These are phyloP conservation scores for Russula brevipes DNA, from an alignment of 768 basidiomycete genomes.

Conservation along the genomic window DNA sequence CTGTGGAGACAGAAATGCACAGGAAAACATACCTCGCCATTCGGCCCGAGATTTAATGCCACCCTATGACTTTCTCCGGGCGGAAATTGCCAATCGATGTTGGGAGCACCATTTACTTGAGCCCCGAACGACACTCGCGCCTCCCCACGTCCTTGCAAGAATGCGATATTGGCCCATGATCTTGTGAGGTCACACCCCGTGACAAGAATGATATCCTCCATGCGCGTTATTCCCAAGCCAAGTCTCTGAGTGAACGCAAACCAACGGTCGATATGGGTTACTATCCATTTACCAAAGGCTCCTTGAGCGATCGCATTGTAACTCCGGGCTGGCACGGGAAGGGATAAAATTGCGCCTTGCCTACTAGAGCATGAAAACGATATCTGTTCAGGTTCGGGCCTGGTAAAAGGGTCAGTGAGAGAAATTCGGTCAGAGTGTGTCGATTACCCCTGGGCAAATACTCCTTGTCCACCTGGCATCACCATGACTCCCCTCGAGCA, in stretches of 20 bases:
- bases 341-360: background rate
- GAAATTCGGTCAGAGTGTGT: background rate
- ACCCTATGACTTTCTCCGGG: background rate
- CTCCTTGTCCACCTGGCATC: background rate
- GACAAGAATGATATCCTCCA: conserved; percentile 3
- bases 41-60: background rate
- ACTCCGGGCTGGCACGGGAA: background rate
- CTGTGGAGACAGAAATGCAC: background rate
- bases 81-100: background rate
- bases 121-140: background rate
- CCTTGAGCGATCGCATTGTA: background rate
- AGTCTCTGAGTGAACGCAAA: background rate
- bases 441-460: background rate
- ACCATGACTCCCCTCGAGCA: background rate
- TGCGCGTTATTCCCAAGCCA: background rate
- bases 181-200: conserved; percentile 1
- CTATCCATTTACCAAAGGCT: background rate
- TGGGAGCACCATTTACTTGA: background rate
- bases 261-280: background rate
- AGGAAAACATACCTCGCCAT: background rate
- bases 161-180: conserved; percentile 1
- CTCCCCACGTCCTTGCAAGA: background rate
- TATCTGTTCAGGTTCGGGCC: background rate
- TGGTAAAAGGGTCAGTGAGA: background rate
- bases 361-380: background rate